A percentile compares a stretch with the other conserved stretches of the same genome.
phyloP scores from a whole-genome alignment of 1,284 basidiomycete species.

The Phlebopus sp. region DNA sequence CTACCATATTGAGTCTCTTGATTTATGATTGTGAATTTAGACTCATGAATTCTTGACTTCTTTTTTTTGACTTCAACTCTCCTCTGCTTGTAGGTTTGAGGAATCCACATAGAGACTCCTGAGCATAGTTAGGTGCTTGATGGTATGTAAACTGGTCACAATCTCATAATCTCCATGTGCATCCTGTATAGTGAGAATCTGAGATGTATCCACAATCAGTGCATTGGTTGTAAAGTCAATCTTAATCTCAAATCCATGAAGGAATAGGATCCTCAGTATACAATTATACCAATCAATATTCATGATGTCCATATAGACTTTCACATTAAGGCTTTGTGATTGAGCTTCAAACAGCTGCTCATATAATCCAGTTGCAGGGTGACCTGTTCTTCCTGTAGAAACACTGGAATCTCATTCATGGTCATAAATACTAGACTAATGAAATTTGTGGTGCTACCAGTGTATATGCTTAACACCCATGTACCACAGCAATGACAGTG shows the following conservation, averaged over 20 bases:
- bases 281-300: conserved; percentile 16
- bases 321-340: conserved; percentile 3
- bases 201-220: not conserved
- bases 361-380: conserved; percentile 12
- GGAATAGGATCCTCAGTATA: conserved; percentile 7
- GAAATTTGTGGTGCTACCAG: conserved; percentile 1
- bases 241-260: not conserved
- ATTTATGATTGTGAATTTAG: not conserved
- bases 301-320: conserved; percentile 12
- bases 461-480: no score
- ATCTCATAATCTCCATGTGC: no score
- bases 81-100: no score
- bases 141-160: no score
- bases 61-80: no score
- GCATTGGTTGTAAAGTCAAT: conserved; percentile 4
- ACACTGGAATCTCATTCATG: not conserved
- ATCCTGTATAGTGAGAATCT: not conserved
- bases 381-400: conserved; percentile 8
- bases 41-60: not conserved
- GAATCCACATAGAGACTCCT: no score
- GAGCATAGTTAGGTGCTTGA: no score
- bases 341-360: conserved; percentile 13
- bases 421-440: not conserved
- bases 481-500: not conserved
- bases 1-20: not conserved